Evolutionary conservation across 2,329 filamentous ascomycete genomes (phyloP), one percentile per base, ranked within the genome.

Genomic region (Calonectria honghensis): DNA sequence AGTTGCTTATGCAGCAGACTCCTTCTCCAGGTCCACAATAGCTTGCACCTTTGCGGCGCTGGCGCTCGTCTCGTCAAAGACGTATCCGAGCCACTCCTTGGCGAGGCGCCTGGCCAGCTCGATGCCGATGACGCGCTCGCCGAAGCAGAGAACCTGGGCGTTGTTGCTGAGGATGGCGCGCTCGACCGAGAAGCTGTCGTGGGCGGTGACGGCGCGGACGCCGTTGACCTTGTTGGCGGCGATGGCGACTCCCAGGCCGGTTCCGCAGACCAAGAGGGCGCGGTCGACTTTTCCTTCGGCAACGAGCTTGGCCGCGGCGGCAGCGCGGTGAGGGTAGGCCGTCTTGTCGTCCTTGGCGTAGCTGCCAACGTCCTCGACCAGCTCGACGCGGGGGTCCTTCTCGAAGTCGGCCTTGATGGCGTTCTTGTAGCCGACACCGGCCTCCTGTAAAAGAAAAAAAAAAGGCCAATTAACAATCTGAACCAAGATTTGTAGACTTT

Each of bases 151-250:
- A 39, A 97, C 95, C 86, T 98, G 95, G 4, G 95, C 94, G 83
- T 97, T 93, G 84, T 97, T 97, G 86, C 93, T 95, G 81, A 96
- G 86, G 14, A 97, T 91, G 27, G 94, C 92, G 65, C 95, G 88
- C 89, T 97, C 95, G 7, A 97, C 94, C 71, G 91, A 93, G 88
- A 96, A 98, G 78, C 92, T 93, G 83, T 97, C 95, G 84, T 98
- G 95, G 1, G 95, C 95, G 6, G 95, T 97, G 24, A 97, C 95
- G n/a, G 95, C 95, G 31, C 95, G 89, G 75, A 97, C 92, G 7
- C 95, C 95, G 72, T 92, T 93, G 77, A 97, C 92, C 85, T 97
- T 97, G 89, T 97, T 97, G 78, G 95, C 95, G n/a, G 91, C 88
- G 83, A 97, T 97, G 80, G 95, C 95, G 10, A 98, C 95, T 27